Evolutionary conservation across 1,284 basidiomycete species (phyloP).

Genomic region (Tranzscheliella williamsii): DNA sequence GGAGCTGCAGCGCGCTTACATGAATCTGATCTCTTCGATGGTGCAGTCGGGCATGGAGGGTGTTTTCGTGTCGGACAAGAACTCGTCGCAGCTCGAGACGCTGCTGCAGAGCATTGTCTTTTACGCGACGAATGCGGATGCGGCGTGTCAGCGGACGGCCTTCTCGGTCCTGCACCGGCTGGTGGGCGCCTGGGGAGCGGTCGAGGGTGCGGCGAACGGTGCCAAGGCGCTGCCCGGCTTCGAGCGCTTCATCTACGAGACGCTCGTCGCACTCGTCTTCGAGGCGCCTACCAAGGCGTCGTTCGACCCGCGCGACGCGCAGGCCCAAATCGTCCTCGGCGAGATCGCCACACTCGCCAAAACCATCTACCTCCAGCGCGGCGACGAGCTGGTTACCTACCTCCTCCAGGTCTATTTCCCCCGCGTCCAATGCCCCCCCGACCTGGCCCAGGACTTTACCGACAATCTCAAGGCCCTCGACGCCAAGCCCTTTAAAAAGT

Average conservation of each 20-base stretch:
- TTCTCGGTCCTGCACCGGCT: constrained; percentile 75
- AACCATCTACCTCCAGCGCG: constrained; percentile 75
- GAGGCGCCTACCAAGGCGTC: constrained; percentile 75
- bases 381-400: constrained; percentile 81
- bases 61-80: constrained; percentile 84
- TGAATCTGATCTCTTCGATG: constrained; percentile 79
- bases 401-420: constrained; percentile 81
- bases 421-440: constrained; percentile 80
- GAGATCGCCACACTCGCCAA: constrained; percentile 69
- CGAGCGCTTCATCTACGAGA: constrained; percentile 88
- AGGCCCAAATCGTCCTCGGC: constrained; percentile 60
- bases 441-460: constrained; percentile 74
- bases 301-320: constrained; percentile 87
- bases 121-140: constrained; percentile 62
- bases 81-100: constrained; percentile 77
- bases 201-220: constrained; percentile 37
- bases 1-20: constrained; percentile 89
- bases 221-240: constrained; percentile 75
- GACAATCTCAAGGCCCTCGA: constrained; percentile 63
- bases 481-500: constrained; percentile 71
- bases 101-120: constrained; percentile 70
- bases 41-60: constrained; percentile 75
- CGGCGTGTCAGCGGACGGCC: constrained; percentile 74
- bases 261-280: constrained; percentile 80
- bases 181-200: constrained; percentile 75